A percentile compares a stretch with the other conserved stretches of the same genome.
These are phyloP conservation scores for Orbilia oligospora DNA, from an alignment of 2,329 filamentous ascomycete species.

Conservation along the genomic window DNA sequence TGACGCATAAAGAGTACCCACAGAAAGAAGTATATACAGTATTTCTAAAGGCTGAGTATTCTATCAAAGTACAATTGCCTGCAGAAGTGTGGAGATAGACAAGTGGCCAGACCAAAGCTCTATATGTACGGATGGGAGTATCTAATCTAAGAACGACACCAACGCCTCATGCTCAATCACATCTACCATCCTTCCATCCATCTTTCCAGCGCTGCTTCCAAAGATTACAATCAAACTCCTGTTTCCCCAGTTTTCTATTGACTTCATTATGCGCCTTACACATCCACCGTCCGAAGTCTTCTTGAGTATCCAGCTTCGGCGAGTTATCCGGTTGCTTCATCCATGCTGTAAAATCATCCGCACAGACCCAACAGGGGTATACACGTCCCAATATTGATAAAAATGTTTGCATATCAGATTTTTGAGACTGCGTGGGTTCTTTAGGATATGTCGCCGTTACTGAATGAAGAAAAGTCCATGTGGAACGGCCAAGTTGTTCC, in stretches of 20 bases:
- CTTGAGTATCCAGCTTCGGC: slow-evolving; percentile 71
- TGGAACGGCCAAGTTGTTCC: slow-evolving; percentile 84
- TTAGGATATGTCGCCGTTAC: slow-evolving; percentile 89
- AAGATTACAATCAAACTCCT: slow-evolving; percentile 83
- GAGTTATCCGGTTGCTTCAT: slow-evolving; percentile 77
- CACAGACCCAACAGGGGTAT: slow-evolving; percentile 97
- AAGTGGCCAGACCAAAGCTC: neutral
- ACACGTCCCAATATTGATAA: slow-evolving; percentile 84
- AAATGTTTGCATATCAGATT: slow-evolving; percentile 83
- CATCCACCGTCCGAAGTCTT: slow-evolving; percentile 85
- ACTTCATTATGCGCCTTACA: slow-evolving; percentile 90
- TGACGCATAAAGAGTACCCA: neutral
- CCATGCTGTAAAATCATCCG: slow-evolving; percentile 89
- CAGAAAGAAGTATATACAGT: neutral
- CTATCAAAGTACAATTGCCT: neutral
- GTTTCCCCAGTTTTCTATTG: slow-evolving; percentile 90
- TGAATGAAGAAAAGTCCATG: slow-evolving; percentile 94
- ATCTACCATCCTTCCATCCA: slow-evolving; percentile 81
- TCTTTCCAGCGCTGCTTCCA: slow-evolving; percentile 98
- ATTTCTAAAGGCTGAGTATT: neutral
- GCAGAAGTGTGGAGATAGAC: slow-evolving; percentile 3
- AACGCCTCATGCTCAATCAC: slow-evolving; percentile 71
- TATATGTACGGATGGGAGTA: neutral
- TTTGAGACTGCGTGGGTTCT: slow-evolving; percentile 76
- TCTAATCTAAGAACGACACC: neutral